Conservation (phyloP, 2,329 filamentous ascomycete genomes). For the Paraphoma chrysanthemicola region DNA sequence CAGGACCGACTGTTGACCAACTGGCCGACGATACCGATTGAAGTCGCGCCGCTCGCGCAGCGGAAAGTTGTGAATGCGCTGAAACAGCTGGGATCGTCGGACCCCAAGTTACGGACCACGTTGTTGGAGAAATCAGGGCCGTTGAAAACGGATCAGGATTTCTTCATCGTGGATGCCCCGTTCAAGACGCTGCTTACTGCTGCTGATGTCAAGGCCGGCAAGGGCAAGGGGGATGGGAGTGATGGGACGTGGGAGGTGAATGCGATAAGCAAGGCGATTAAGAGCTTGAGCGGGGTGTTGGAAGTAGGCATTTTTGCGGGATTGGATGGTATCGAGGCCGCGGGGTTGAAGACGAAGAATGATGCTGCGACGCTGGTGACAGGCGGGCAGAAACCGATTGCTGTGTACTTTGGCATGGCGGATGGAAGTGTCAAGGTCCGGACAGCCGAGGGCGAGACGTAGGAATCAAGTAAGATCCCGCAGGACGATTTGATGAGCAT, state of each 20-base stretch:
- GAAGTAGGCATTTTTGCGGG: constrained; percentile 93
- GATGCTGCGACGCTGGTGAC: constrained; percentile 49
- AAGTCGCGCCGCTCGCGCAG: constrained; percentile 86
- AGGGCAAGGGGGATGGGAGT: constrained; percentile 59
- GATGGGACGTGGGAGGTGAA: constrained; percentile 82
- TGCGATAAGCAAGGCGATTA: constrained; percentile 74
- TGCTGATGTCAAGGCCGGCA: constrained; percentile 58
- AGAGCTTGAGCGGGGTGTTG: constrained; percentile 83
- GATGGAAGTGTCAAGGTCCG: constrained; percentile 57
- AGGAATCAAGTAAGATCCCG: neutral
- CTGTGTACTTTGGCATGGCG: constrained; percentile 92
- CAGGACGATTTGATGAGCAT: no score
- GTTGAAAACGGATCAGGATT: constrained; percentile 83
- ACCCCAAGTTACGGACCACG: constrained; percentile 75
- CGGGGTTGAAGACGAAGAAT: constrained; percentile 52
- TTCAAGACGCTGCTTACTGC: constrained; percentile 75
- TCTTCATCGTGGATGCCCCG: constrained; percentile 91
- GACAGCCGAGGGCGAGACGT: constrained; percentile 35
- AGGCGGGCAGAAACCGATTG: constrained; percentile 83
- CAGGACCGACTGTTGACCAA: constrained; percentile 74
- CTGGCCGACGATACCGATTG: constrained; percentile 90
- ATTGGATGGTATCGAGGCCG: constrained; percentile 74
- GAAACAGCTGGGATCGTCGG: constrained; percentile 72
- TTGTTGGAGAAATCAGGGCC: constrained; percentile 81
- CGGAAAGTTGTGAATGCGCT: constrained; percentile 78